Evolutionary conservation across 805 yeast species (phyloP).

Genomic region (Kodamaea restingae): DNA sequence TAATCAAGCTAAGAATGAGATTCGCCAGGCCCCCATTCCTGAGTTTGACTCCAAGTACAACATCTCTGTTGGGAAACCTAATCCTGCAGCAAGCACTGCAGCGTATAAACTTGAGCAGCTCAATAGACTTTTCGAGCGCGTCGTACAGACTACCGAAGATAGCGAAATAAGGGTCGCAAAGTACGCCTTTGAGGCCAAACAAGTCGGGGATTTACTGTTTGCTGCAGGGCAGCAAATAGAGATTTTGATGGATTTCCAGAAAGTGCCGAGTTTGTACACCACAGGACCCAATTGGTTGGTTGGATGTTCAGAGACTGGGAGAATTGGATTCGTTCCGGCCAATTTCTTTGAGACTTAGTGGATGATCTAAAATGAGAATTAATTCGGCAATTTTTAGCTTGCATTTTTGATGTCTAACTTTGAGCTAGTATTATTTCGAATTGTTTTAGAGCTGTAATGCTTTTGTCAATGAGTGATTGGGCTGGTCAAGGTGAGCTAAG

Average conservation of each 20-base stretch:
- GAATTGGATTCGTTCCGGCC: slow-evolving; percentile 37
- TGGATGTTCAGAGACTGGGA: slow-evolving; percentile 20
- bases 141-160: slow-evolving; percentile 8
- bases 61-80: slow-evolving; percentile 10
- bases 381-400: too few relatives aligned
- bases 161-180: slow-evolving; percentile 14
- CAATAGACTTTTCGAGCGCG: slow-evolving; percentile 20
- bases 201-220: slow-evolving; percentile 38
- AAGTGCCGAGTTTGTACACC: slow-evolving; percentile 17
- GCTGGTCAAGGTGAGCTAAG: too few relatives aligned
- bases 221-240: slow-evolving; percentile 30
- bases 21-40: slow-evolving; percentile 27
- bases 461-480: too few relatives aligned
- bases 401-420: too few relatives aligned
- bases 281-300: slow-evolving; percentile 30
- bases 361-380: too few relatives aligned
- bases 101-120: slow-evolving; percentile 25
- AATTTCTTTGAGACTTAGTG: too few relatives aligned
- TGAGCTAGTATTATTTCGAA: too few relatives aligned
- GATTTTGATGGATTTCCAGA: slow-evolving; percentile 30
- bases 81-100: slow-evolving; percentile 17
- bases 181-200: slow-evolving; percentile 26
- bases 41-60: slow-evolving; percentile 9
- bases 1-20: slow-evolving; percentile 33
- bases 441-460: too few relatives aligned